Evolutionary conservation across 2,329 filamentous ascomycete genomes (phyloP).

Genomic region (Colletotrichum sp.): DNA sequence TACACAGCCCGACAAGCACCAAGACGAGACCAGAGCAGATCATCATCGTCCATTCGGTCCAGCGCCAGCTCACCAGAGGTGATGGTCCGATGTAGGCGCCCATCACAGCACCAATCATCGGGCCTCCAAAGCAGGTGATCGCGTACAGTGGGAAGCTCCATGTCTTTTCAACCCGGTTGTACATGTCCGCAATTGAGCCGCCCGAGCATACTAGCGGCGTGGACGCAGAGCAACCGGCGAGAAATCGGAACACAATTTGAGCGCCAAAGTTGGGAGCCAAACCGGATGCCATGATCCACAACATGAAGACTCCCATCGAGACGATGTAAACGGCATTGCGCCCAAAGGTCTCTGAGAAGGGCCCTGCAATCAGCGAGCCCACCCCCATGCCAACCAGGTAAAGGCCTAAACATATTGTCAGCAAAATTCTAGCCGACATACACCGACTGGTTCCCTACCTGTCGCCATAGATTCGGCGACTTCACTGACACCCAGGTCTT

Average conservation of each 20-base stretch:
- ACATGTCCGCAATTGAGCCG: slow-evolving; percentile 46
- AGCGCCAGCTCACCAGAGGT: slow-evolving; percentile 59
- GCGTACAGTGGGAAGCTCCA: slow-evolving; percentile 51
- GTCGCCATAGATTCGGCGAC: slow-evolving; percentile 56
- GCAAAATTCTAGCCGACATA: not conserved
- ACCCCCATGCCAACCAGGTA: slow-evolving; percentile 41
- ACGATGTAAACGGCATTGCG: slow-evolving; percentile 44
- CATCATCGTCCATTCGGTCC: slow-evolving; percentile 68
- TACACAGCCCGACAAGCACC: slow-evolving; percentile 59
- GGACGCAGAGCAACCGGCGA: slow-evolving; percentile 50
- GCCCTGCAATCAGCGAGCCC: slow-evolving; percentile 39
- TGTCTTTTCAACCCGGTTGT: slow-evolving; percentile 36
- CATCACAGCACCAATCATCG: slow-evolving; percentile 43
- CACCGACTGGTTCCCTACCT: slow-evolving; percentile 25
- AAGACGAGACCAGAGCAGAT: slow-evolving; percentile 66
- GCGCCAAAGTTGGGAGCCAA: slow-evolving; percentile 46
- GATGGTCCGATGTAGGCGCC: slow-evolving; percentile 70
- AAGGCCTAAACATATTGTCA: slow-evolving; percentile 15
- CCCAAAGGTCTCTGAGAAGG: slow-evolving; percentile 42
- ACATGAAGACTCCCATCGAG: slow-evolving; percentile 44
- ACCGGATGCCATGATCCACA: slow-evolving; percentile 49
- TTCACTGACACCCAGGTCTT: slow-evolving; percentile 51
- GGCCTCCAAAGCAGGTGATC: slow-evolving; percentile 45
- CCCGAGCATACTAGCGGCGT: slow-evolving; percentile 48
- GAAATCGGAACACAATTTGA: slow-evolving; percentile 51